Percentiles rank a stretch among this genome's conserved stretches.
Conservation (phyloP, 108 stramenopile species). For the Nannochloropsis oceanica region DNA sequence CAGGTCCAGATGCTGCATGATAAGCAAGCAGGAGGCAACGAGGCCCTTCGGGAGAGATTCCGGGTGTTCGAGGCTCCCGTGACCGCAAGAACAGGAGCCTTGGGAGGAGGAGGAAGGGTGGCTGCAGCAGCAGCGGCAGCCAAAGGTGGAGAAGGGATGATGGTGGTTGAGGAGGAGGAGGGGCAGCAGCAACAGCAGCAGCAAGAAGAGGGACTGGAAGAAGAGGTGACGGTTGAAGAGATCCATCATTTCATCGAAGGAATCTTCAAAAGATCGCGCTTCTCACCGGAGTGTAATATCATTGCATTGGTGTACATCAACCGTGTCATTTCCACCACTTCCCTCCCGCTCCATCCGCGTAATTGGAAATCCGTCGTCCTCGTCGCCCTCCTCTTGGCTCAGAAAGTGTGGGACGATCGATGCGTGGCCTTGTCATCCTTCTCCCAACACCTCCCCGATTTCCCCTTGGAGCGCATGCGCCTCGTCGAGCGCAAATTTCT, state of each 20-base stretch:
- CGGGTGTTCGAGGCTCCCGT: background rate
- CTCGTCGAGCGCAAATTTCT: conserved; percentile 14
- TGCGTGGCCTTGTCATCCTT: background rate
- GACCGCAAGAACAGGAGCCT: background rate
- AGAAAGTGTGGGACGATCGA: conserved; percentile 32
- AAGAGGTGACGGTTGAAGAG: background rate
- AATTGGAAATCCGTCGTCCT: conserved; percentile 21
- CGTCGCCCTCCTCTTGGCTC: conserved; percentile 6
- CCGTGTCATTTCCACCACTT: background rate
- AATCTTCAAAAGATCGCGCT: background rate
- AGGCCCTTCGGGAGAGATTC: background rate
- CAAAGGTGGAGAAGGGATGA: background rate
- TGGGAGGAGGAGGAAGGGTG: background rate
- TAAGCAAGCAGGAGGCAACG: background rate
- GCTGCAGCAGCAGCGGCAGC: background rate
- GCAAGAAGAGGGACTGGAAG: background rate
- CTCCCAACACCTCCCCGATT: background rate
- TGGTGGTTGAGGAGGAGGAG: background rate
- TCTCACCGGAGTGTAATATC: conserved; percentile 9
- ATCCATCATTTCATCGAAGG: background rate
- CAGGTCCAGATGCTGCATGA: conserved; percentile 10
- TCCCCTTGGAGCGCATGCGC: background rate
- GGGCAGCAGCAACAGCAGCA: background rate
- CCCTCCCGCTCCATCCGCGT: background rate
- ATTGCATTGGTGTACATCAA: conserved; percentile 23